phyloP scores from a whole-genome alignment of 2,329 filamentous ascomycete genomes.

The Diaporthe amygdali region DNA sequence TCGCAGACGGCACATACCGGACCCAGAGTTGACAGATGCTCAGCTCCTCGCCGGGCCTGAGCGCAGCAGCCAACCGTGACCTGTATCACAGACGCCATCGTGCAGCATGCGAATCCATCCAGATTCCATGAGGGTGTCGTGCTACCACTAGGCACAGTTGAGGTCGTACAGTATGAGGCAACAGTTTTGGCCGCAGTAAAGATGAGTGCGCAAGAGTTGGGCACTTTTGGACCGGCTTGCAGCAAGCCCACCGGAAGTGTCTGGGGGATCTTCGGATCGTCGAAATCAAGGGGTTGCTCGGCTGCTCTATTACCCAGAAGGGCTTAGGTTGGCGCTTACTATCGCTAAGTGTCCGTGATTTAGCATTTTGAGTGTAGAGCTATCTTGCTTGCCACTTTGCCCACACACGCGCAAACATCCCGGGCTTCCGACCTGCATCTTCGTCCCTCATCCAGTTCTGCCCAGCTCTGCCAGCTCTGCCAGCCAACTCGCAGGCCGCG shows the following conservation, averaged over 20 bases:
- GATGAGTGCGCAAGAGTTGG: background rate
- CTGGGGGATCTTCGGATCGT: slow-evolving; percentile 14
- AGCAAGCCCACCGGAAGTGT: background rate
- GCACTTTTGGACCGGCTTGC: background rate
- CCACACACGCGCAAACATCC: background rate
- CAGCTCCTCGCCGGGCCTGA: slow-evolving; percentile 6
- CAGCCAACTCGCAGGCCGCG: background rate
- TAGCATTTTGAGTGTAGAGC: background rate
- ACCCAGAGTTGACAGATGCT: slow-evolving; percentile 7
- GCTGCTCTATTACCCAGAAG: background rate
- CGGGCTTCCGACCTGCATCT: slow-evolving; percentile 11
- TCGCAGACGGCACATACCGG: slow-evolving; percentile 2
- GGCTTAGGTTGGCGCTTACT: background rate
- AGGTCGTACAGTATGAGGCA: background rate
- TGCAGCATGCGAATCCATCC: slow-evolving; percentile 6
- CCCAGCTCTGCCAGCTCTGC: background rate
- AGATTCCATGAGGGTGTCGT: slow-evolving; percentile 5
- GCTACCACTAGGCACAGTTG: slow-evolving; percentile 4
- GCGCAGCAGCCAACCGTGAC: slow-evolving; percentile 12
- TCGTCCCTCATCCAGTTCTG: background rate
- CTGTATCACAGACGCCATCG: slow-evolving; percentile 6
- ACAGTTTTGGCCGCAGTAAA: slow-evolving; percentile 2
- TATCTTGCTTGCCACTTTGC: background rate
- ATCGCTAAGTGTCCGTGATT: background rate
- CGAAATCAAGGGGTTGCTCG: background rate